These are phyloP conservation scores for Rhodotorula sp. DNA, from an alignment of 1,284 basidiomycete genomes.

Conservation along the genomic window DNA sequence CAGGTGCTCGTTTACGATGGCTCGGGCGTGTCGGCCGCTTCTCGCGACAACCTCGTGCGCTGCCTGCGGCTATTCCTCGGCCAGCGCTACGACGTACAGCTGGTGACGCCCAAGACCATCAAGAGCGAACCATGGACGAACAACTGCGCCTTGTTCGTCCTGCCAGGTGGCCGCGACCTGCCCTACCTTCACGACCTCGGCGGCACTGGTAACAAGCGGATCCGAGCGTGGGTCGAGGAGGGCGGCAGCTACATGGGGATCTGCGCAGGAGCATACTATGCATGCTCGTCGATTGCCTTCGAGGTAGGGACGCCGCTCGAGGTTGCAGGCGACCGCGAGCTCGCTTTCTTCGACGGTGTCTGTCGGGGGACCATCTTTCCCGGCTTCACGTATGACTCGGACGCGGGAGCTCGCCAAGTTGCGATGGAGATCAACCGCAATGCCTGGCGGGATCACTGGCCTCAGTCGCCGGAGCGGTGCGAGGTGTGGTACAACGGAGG, in stretches of 20 bases:
- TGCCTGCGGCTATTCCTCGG: slow-evolving; percentile 62
- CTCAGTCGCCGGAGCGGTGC: slow-evolving; percentile 30
- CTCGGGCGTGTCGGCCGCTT: slow-evolving; percentile 63
- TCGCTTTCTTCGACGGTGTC: slow-evolving; percentile 61
- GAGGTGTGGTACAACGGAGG: slow-evolving; percentile 60
- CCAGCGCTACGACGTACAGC: slow-evolving; percentile 74
- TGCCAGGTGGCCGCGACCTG: slow-evolving; percentile 64
- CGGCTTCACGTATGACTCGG: slow-evolving; percentile 58
- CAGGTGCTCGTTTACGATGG: slow-evolving; percentile 73
- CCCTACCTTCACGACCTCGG: slow-evolving; percentile 57
- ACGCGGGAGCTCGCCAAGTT: slow-evolving; percentile 53
- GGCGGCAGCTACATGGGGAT: slow-evolving; percentile 71
- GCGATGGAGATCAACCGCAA: slow-evolving; percentile 47
- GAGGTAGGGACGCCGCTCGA: slow-evolving; percentile 54
- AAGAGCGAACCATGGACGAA: slow-evolving; percentile 70
- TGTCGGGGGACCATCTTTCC: slow-evolving; percentile 60
- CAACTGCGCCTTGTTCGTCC: slow-evolving; percentile 71
- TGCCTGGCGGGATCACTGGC: slow-evolving; percentile 40
- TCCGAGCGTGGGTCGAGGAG: slow-evolving; percentile 63
- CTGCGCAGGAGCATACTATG: slow-evolving; percentile 63
- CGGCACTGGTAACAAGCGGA: slow-evolving; percentile 51
- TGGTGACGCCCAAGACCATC: slow-evolving; percentile 61
- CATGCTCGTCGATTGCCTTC: slow-evolving; percentile 54
- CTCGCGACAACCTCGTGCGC: slow-evolving; percentile 59
- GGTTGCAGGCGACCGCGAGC: slow-evolving; percentile 56